Evolutionary conservation across 768 basidiomycete species (phyloP).

Genomic region (Phlebiopsis flavidoalba): DNA sequence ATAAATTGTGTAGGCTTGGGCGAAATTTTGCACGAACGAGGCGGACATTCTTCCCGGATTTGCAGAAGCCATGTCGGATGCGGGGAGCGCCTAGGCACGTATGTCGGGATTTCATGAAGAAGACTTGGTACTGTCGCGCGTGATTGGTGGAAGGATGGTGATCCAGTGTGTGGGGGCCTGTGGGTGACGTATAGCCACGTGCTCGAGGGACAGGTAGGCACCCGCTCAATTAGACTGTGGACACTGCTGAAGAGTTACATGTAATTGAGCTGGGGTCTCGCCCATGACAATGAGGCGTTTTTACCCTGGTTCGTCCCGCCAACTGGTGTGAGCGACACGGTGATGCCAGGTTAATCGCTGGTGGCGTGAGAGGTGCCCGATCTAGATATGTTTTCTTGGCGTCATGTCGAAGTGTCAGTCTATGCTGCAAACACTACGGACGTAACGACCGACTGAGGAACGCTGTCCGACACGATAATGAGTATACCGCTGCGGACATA

Average conservation of each 20-base stretch:
- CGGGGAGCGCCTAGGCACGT: too few species aligned
- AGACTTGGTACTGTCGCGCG: neutral
- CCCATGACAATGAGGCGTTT: neutral
- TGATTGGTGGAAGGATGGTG: neutral
- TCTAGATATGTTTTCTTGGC: neutral
- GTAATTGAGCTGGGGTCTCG: neutral
- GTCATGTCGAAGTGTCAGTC: neutral
- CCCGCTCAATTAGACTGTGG: neutral
- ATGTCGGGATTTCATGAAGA: too few species aligned
- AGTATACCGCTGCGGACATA: too few species aligned
- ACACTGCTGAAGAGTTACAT: neutral
- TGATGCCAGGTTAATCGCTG: neutral
- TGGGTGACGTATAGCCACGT: neutral
- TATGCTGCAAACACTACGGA: too few species aligned
- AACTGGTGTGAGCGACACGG: neutral
- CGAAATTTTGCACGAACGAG: too few species aligned
- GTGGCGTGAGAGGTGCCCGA: neutral
- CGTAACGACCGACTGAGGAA: too few species aligned
- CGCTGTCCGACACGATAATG: too few species aligned
- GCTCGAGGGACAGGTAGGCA: neutral
- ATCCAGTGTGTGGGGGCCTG: neutral
- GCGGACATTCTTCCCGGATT: too few species aligned
- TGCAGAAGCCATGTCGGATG: too few species aligned
- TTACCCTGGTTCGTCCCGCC: neutral
- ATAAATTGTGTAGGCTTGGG: too few species aligned